Evolutionary conservation across 441 rosid genomes (phyloP), one percentile per base, ranked within the genome.

Genomic region (Syzygium malaccense): DNA sequence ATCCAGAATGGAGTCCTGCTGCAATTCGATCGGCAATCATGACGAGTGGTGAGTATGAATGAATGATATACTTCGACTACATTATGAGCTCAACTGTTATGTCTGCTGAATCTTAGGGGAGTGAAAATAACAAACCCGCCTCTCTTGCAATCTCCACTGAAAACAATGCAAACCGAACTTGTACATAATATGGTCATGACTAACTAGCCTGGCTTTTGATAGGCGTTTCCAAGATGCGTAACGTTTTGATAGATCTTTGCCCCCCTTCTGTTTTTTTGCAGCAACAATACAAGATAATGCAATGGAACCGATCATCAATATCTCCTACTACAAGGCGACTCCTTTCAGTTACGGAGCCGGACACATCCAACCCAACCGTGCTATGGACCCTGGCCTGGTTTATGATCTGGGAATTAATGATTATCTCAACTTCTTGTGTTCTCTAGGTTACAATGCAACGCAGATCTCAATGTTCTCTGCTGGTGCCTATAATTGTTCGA

Each of bases 1-100:
- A 88, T 62, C 89, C 89, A 23, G 45, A 86, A 45, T 88, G 89
- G 89, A 88, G 87, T 85, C 87, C 87, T 53, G 89, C 87, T n/a
- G 87, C 89, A 32, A 88, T 88, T 85, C 85, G 32, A 85, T 88
- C 89, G 18, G 89, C 89, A 1, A 85, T 88, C 48, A 62, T 88
- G 89, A 88, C 87, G 8, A 88, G 87, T 11, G 89, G 89, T 88
- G 9, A 23, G 89, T 45, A 18, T 6, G 66, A 12, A 6, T 41
- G 54, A 71, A 37, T 12, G 26, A 37, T 37, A 5, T 20, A 20
- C 80, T 71, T 71, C 8, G 7, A 37, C 49, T 71, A 66, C 33
- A 64, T 64, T 64, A 68, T 68, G 45, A 33, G 45, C 49, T 71
- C 80, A 37, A 20, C 49, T 71, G 49, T 20, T 37, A 37, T 71